Base-by-base conservation (phyloP, 495 filamentous ascomycete species). In the Neurospora sp. region DNA sequence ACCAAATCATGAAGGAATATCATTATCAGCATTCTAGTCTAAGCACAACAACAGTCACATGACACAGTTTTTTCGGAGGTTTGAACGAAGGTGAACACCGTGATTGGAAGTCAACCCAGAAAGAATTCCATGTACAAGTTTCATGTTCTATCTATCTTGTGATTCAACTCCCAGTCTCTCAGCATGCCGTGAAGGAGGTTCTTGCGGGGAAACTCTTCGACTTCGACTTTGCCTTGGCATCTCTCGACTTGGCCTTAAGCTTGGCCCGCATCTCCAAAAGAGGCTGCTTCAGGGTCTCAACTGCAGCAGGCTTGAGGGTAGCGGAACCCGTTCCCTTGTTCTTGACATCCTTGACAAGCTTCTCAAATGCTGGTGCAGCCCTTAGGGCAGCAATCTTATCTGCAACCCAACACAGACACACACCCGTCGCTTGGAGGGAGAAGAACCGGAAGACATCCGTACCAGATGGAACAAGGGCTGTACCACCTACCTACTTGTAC, bases 81-180 rank as follows among this genome's bases (percentile, higher is more conserved):
- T 59, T 27, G 20, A 27, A 27, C 1, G 10, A 59, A 22, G 20
- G 20, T 20, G 42, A 45, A 45, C 44, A 45, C 44, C 8, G 0
- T n/a, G 18, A 20, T 9, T 45, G 3, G 42, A 45, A 9, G 42
- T 22, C 20, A 12, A 22, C 18, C 18, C 45, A 12, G 45, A 14
- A 14, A 27, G 20, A 14, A 14, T 53, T 53, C 4, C 0, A 27
- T 7, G 20, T 22, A 14, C 9, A 27, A 22, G 20, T 53, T 22
- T 14, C 10, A 22, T 53, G 9, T 22, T 27, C 45, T 27, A 27
- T 59, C 48, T 14, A 14, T 44, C 40, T 37, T 7, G 35, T 37
- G 35, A 37, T 98, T 97, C 68, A 98, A 86, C 80, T 99, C 96
- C 81, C 92, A 96, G 78, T 99, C 96, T 81, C 97, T 98, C 31